These are phyloP conservation scores for Herpomyces periplanetae DNA, from an alignment of 2,329 filamentous ascomycete species.

Conservation along the genomic window DNA sequence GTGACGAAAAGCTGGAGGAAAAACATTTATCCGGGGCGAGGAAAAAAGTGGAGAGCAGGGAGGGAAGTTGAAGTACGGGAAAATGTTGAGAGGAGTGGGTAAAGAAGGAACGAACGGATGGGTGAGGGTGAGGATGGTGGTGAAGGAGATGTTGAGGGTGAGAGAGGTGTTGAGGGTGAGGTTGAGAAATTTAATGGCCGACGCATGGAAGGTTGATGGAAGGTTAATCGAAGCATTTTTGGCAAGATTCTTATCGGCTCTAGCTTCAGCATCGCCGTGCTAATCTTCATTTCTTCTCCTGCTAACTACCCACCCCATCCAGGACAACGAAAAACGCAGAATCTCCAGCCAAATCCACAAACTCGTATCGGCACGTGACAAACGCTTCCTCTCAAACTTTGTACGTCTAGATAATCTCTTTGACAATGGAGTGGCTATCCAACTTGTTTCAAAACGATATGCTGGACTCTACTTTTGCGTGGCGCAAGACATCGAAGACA, in stretches of 20 bases:
- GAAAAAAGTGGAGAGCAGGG: too few relatives aligned
- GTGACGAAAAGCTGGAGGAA: too few relatives aligned
- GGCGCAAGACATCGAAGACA: constrained; percentile 94
- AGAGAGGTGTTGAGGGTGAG: too few relatives aligned
- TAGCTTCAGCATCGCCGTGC: constrained; percentile 1
- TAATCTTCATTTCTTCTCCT: constrained; percentile 1
- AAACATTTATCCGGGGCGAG: too few relatives aligned
- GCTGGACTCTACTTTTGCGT: constrained; percentile 96
- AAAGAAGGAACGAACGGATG: constrained; percentile 1
- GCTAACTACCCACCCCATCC: constrained; percentile 1
- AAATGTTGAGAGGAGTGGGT: background rate
- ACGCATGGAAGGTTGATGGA: too few relatives aligned
- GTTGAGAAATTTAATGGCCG: too few relatives aligned
- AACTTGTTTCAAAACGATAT: constrained; percentile 88
- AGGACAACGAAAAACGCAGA: constrained; percentile 1
- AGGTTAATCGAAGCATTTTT: too few relatives aligned
- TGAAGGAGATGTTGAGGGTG: background rate
- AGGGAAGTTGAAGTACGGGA: too few relatives aligned
- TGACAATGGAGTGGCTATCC: too few relatives aligned
- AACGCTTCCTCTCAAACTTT: constrained; percentile 98
- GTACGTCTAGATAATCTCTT: constrained; percentile 60
- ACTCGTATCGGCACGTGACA: constrained; percentile 79
- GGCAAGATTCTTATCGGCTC: constrained; percentile 1
- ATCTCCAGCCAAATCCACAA: constrained; percentile 30
- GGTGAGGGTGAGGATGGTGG: constrained; percentile 1